Base-by-base conservation (phyloP, 2,329 filamentous ascomycete genomes). In the Cadophora sp. region DNA sequence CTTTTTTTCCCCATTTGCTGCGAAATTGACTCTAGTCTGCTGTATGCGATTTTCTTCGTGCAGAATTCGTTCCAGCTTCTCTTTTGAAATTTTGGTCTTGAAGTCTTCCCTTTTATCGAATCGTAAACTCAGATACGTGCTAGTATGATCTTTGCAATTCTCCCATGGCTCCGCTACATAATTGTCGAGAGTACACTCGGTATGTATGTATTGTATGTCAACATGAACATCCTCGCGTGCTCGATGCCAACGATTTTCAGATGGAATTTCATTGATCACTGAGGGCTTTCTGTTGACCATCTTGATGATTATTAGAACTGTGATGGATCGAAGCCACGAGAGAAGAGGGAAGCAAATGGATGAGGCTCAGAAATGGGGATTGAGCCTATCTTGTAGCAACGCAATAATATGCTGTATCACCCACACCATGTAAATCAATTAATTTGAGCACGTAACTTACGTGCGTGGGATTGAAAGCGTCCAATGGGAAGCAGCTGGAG, bases 111-210 rank as follows among this genome's bases (percentile, higher is more conserved):
- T 43, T 24, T 56, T 60, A 24, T 67, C 62, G 26, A 62, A 69
- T 62, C 68, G 58, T 46, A 69, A 19, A 8, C 65, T 56, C 19
- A 69, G 58, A 24, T 65, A 69, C 29, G 37, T 61, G 46, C 63
- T 69, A 16, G 60, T 66, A 19, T 61, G 29, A 24, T 69, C 56
- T 1, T 65, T 53, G 48, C 61, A 69, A 34, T 67, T 11, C 14
- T 67, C 59, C 68, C 68, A 69, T n/a, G 68, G 68, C 50, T 65
- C 64, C 2, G 60, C 46, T 4, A 46, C 68, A 34, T 59, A 69
- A 22, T 29, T 29, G 6, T 62, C 22, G 11, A 9, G 56, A 1
- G 56, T 27, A 29, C 24, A 64, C 1, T 31, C 46, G 14, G 62
- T 62, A 58, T 64, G 50, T 5, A 65, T 65, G 29, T 67, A 67